phyloP scores from a whole-genome alignment of 2,329 filamentous ascomycete species.

The Cladosporium cucumerinum region DNA sequence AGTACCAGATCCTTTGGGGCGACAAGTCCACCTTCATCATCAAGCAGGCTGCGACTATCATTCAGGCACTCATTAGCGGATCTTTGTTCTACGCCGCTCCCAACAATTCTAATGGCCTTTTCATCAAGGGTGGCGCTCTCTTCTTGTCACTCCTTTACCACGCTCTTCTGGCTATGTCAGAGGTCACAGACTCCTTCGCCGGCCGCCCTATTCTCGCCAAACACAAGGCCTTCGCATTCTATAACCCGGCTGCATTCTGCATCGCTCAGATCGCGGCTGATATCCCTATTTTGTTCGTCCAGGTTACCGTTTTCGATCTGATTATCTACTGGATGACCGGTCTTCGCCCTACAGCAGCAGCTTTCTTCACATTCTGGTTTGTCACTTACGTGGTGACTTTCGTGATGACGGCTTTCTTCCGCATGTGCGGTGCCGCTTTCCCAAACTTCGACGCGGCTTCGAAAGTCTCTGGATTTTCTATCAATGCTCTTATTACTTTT shows the following conservation, averaged over 20 bases:
- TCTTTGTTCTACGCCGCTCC: constrained; percentile 65
- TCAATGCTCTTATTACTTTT: constrained; percentile 29
- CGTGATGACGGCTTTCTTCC: constrained; percentile 44
- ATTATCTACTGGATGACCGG: constrained; percentile 64
- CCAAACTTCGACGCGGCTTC: constrained; percentile 33
- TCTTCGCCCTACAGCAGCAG: constrained; percentile 48
- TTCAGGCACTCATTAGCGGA: constrained; percentile 60
- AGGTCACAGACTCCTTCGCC: constrained; percentile 56
- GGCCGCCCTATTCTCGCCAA: constrained; percentile 47
- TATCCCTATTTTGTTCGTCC: constrained; percentile 55
- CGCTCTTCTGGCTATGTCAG: constrained; percentile 61
- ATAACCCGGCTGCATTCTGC: constrained; percentile 46
- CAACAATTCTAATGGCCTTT: constrained; percentile 57
- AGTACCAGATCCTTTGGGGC: constrained; percentile 64
- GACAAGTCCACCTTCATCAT: constrained; percentile 62
- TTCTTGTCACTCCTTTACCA: constrained; percentile 65
- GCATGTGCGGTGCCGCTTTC: constrained; percentile 39
- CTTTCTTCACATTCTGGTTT: constrained; percentile 63
- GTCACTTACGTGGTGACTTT: constrained; percentile 47
- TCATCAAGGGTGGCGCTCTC: constrained; percentile 60
- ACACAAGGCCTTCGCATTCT: constrained; percentile 41
- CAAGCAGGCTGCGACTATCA: constrained; percentile 57
- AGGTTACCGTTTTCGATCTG: constrained; percentile 57
- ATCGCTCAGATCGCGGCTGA: constrained; percentile 52
- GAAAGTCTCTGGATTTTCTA: constrained; percentile 30